Evolutionary conservation across 2,329 filamentous ascomycete genomes (phyloP).

Genomic region (Salinomyces thailandicus): DNA sequence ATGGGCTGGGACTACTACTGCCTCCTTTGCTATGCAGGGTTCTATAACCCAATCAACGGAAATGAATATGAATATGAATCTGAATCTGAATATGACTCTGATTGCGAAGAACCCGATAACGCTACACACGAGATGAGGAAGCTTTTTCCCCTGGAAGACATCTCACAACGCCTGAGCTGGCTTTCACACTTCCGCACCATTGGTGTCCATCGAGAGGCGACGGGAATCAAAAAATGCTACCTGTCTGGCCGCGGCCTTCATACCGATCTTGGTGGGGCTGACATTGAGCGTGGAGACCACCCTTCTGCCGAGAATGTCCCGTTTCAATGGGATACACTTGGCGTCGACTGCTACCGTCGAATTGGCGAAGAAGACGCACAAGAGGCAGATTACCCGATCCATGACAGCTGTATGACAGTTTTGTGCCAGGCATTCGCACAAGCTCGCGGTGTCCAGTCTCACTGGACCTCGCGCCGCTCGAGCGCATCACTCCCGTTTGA

Average conservation of each 20-base stretch:
- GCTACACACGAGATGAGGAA: not conserved
- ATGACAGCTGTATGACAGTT: constrained; percentile 1
- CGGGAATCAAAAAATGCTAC: constrained; percentile 1
- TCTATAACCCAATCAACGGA: not conserved
- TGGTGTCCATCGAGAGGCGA: not conserved
- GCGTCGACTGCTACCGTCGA: not conserved
- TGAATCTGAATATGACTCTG: too few relatives aligned
- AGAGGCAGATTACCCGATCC: not conserved
- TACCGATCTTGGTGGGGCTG: not conserved
- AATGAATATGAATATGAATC: not conserved
- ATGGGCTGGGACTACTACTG: constrained; percentile 2
- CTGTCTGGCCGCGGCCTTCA: not conserved
- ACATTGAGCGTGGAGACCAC: not conserved
- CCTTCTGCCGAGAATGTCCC: not conserved
- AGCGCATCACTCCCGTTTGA: not conserved
- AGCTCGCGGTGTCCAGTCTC: not conserved
- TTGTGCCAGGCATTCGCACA: constrained; percentile 1
- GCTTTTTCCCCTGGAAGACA: not conserved
- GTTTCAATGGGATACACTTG: not conserved
- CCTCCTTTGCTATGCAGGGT: not conserved
- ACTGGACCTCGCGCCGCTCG: not conserved
- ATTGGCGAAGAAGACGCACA: not conserved
- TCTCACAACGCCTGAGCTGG: constrained; percentile 1
- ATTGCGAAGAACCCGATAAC: too few relatives aligned
- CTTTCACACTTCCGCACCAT: constrained; percentile 1